Percentiles rank a stretch among this genome's conserved stretches.
These are phyloP conservation scores for Thelonectria blattea DNA, from an alignment of 2,329 filamentous ascomycete species.

Conservation along the genomic window DNA sequence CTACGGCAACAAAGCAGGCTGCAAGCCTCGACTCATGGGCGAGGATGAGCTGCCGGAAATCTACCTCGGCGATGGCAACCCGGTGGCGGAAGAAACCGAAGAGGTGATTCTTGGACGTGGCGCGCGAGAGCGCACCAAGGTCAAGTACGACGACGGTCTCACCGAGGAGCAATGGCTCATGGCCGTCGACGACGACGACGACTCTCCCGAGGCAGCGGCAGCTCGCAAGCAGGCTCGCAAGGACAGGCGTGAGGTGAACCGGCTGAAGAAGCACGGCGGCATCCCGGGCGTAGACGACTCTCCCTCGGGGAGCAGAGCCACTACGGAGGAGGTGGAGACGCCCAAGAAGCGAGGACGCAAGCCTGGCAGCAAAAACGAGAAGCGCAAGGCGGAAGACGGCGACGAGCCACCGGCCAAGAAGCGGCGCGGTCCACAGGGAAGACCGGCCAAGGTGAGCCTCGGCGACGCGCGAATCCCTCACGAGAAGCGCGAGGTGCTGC, in stretches of 20 bases:
- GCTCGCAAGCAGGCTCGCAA: constrained; percentile 87
- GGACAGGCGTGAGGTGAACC: constrained; percentile 79
- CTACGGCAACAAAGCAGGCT: constrained; percentile 72
- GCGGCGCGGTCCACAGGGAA: constrained; percentile 72
- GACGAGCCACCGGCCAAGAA: constrained; percentile 81
- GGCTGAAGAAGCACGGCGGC: constrained; percentile 62
- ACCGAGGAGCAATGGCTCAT: constrained; percentile 99
- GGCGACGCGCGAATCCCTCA: constrained; percentile 60
- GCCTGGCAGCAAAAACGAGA: constrained; percentile 73
- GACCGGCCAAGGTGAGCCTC: constrained; percentile 64
- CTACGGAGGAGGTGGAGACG: constrained; percentile 78
- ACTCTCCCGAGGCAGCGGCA: constrained; percentile 90
- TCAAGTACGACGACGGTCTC: constrained; percentile 95
- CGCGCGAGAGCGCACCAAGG: constrained; percentile 90
- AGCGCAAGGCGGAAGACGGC: constrained; percentile 84
- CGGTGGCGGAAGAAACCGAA: constrained; percentile 78
- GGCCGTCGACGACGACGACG: constrained; percentile 96
- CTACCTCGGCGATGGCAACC: constrained; percentile 86
- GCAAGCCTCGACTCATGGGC: constrained; percentile 80
- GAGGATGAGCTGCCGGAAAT: constrained; percentile 93
- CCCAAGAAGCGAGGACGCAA: constrained; percentile 88
- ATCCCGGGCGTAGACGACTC: constrained; percentile 71
- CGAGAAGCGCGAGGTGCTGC: constrained; percentile 77
- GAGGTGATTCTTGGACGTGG: constrained; percentile 82
- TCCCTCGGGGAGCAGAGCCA: constrained; percentile 78